Base-by-base conservation (phyloP, 306 rosid genomes). In the Cicer judaicum region DNA sequence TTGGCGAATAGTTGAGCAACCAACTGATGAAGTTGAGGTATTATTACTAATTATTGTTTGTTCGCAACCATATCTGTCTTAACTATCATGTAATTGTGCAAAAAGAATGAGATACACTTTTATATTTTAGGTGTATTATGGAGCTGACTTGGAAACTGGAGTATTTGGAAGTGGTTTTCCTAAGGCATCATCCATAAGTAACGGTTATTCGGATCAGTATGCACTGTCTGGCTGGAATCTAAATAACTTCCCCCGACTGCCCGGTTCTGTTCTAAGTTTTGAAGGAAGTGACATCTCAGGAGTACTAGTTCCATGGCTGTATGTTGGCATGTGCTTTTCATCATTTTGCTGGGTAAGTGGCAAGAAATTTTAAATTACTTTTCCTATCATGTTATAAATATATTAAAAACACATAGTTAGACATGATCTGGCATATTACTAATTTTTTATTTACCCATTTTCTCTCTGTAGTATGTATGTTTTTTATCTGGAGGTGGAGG, bases 301-400 rank as follows among this genome's bases (percentile, higher is more conserved):
- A 82, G 99, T 94, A 79, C 76, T 94, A 75, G 98, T 94, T 83
- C 99, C 99, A 42, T 92, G 99, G 99, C 91, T 94, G 19, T 94
- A 94, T 57, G 87, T 94, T 64, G 99, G 99, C 78, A 94, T 94
- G 99, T 94, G 97, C 82, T 92, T 94, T 88, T 94, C 99, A 15
- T 90, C 99, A 14, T 92, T 94, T 88, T 94, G 99, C 82, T 94
- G 99, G 99, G 99, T 94, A 92, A 39, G 97, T 86, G n/a, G 18
- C 49, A 63, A 29, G 54, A 80, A 48, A 19, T 29, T 29, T 66
- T 19, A 54, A 80, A 48, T 36, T 15, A 60, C 18, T n/a, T 74
- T 68, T 70, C 57, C 44, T 38, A 59, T 49, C 49, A 24, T 7
- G 12, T 82, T 82, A 36, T 47, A 54, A 65, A 15, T 67, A 47